Base-by-base conservation (phyloP, 805 yeast species). In the Ogataea allantospora region DNA sequence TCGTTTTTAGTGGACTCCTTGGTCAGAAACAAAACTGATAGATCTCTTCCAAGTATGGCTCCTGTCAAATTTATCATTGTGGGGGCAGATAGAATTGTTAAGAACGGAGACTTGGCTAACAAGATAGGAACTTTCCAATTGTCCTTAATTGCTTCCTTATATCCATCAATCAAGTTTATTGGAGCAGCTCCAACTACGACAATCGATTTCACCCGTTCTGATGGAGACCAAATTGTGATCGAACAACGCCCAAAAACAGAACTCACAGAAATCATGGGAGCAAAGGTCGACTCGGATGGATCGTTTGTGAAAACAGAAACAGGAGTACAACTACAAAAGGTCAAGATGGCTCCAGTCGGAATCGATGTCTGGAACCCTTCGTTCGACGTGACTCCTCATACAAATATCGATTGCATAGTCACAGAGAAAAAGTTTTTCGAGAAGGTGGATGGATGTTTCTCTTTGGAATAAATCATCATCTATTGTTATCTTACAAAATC, bases 141-240 rank as follows among this genome's bases (percentile, higher is more conserved):
- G 47, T 83, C 97, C 0, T 68, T 82, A 9, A 66, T 88, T 41
- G 81, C 95, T 13, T 73, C 80, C 42, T 68, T 66, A 44, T 75
- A 75, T 35, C 73, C 73, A 38, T 80, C 77, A 6, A 78, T 89
- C 51, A 83, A 82, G 55, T 91, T 93, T 53, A 79, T 87, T 30
- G 96, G 93, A 7, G 98, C 96, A 19, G 98, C 97, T 1, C 98
- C 98, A 34, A 84, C 77, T 30, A 88, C 97, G 1, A 88, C 98
- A 0, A 80, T 91, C 47, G 99, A 91, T 59, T 63, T 71, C 43
- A 62, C 67, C 7, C 83, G 88, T 1, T 53, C 64, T 9, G 58
- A 75, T 3, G 98, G 98, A 15, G 83, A 73, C 23, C 78, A 74
- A 9, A 91, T 93, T 38, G 73, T 77, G 18, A 89, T 91, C 27